Percentiles rank a stretch among this genome's conserved stretches.
These are phyloP conservation scores for Cordyceps fumosorosea DNA, from an alignment of 2,329 filamentous ascomycete genomes.

Conservation along the genomic window DNA sequence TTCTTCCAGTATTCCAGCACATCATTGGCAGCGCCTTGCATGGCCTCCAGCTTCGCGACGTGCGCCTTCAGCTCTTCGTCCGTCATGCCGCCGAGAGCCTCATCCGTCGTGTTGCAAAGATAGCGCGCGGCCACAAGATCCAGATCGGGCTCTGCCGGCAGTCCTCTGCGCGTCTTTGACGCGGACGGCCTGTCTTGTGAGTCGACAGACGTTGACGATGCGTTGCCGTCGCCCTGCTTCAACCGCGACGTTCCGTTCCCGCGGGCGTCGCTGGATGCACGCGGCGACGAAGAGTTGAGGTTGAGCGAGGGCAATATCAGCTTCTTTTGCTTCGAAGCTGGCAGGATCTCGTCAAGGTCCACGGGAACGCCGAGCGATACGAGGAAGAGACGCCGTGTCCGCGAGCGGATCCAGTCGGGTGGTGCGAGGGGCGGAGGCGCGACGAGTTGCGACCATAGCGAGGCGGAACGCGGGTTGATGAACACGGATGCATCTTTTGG, in stretches of 20 bases:
- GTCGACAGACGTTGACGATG: constrained; percentile 53
- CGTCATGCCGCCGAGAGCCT: constrained; percentile 73
- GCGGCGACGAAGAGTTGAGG: constrained; percentile 47
- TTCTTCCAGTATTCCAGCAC: constrained; percentile 86
- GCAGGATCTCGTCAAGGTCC: constrained; percentile 93
- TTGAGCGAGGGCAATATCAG: constrained; percentile 87
- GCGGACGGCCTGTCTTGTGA: constrained; percentile 47
- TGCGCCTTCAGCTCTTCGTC: constrained; percentile 69
- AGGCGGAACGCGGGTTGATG: constrained; percentile 77
- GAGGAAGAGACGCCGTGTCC: constrained; percentile 88
- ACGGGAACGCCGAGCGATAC: constrained; percentile 94
- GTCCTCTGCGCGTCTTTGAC: constrained; percentile 43
- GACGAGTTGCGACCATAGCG: constrained; percentile 92
- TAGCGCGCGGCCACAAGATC: constrained; percentile 74
- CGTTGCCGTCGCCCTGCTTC: constrained; percentile 43
- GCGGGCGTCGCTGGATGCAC: constrained; percentile 49
- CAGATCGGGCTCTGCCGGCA: constrained; percentile 64
- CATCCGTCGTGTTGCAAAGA: constrained; percentile 76
- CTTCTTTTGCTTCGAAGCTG: constrained; percentile 96
- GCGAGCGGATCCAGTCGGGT: constrained; percentile 95
- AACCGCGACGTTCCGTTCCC: constrained; percentile 32
- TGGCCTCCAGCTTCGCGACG: constrained; percentile 58
- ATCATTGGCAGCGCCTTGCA: constrained; percentile 66
- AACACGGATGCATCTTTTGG: constrained; percentile 60
- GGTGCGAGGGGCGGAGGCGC: constrained; percentile 91